Evolutionary conservation across 2,329 filamentous ascomycete species (phyloP).

Genomic region (Rhynchosporium graminicola): DNA sequence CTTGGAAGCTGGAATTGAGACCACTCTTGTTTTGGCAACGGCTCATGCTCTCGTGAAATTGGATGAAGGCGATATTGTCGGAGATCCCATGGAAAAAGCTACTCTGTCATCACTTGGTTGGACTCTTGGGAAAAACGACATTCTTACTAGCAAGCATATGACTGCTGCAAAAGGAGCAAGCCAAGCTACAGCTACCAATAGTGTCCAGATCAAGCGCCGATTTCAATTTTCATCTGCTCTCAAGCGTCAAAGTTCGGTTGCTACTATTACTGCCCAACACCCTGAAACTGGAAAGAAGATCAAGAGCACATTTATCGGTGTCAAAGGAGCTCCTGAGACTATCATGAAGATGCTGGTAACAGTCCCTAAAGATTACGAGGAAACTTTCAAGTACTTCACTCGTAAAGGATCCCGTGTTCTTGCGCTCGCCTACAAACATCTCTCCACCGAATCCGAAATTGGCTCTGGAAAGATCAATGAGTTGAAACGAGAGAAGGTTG

Average conservation of each 20-base stretch:
- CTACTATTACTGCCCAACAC: constrained; percentile 74
- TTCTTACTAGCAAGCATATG: constrained; percentile 67
- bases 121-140: constrained; percentile 88
- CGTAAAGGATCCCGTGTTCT: constrained; percentile 93
- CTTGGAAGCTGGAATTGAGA: constrained; percentile 71
- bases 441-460: constrained; percentile 79
- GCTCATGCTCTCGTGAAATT: constrained; percentile 95
- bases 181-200: constrained; percentile 59
- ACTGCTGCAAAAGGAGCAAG: constrained; percentile 48
- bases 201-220: constrained; percentile 90
- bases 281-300: constrained; percentile 72
- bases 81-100: constrained; percentile 98
- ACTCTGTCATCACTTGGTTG: constrained; percentile 88
- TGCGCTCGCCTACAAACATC: constrained; percentile 89
- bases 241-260: constrained; percentile 93
- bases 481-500: constrained; percentile 88
- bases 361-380: constrained; percentile 86
- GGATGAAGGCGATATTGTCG: constrained; percentile 95
- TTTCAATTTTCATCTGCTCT: constrained; percentile 98
- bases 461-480: constrained; percentile 87
- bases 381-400: constrained; percentile 98
- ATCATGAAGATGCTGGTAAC: constrained; percentile 89
- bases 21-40: constrained; percentile 89
- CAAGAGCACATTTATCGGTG: constrained; percentile 86
- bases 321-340: constrained; percentile 96